Conservation (phyloP, 2,329 filamentous ascomycete genomes). For the Diaporthe vaccinii region DNA sequence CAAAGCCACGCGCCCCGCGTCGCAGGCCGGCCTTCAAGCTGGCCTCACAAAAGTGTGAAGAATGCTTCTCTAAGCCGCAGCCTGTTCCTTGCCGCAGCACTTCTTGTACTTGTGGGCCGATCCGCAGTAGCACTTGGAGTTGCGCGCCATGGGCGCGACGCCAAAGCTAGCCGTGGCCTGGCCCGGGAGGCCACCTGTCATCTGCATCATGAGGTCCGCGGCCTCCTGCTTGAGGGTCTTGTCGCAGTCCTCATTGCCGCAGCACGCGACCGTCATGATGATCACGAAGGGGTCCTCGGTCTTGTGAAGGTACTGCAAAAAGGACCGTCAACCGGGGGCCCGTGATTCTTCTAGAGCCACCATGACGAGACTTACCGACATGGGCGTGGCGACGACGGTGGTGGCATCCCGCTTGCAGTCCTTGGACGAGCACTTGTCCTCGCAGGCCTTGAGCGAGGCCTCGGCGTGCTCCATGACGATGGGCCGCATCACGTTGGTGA, state of each 20-base stretch:
- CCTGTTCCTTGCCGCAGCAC: constrained; percentile 37
- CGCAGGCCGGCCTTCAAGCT: background rate
- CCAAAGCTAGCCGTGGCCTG: constrained; percentile 40
- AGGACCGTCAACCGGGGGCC: background rate
- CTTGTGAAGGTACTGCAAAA: constrained; percentile 39
- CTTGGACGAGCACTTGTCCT: constrained; percentile 40
- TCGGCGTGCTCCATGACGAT: constrained; percentile 40
- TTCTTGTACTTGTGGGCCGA: constrained; percentile 41
- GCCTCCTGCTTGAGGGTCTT: constrained; percentile 38
- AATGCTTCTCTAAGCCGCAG: background rate
- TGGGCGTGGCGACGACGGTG: constrained; percentile 40
- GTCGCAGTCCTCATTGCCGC: constrained; percentile 29
- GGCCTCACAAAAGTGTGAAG: too few species aligned
- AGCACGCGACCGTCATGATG: constrained; percentile 42
- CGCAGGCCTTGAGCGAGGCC: constrained; percentile 39
- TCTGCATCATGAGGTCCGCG: constrained; percentile 38
- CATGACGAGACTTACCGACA: constrained; percentile 36
- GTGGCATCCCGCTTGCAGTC: constrained; percentile 26
- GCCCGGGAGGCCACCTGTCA: constrained; percentile 36
- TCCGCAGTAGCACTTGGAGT: constrained; percentile 42
- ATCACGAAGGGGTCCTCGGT: constrained; percentile 40
- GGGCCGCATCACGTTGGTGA: constrained; percentile 36
- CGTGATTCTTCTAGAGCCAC: background rate
- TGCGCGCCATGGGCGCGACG: constrained; percentile 37
- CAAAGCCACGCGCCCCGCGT: background rate